Base-by-base conservation (phyloP, 2,329 filamentous ascomycete genomes). In the Dothistroma pini region DNA sequence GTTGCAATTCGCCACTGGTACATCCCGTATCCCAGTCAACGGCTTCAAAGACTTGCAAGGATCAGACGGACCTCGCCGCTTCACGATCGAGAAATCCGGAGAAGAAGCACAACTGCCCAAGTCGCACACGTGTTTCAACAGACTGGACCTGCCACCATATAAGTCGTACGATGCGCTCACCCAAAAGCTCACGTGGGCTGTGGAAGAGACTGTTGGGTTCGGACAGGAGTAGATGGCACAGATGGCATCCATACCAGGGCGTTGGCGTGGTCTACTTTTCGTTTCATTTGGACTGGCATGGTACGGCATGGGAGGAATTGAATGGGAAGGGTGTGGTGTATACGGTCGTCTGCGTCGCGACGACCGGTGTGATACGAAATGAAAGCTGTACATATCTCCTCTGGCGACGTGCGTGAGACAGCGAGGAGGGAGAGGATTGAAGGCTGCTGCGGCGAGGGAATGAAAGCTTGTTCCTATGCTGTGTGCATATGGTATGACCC, bases 21-120 rank as follows among this genome's bases (percentile, higher is more conserved):
- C 95, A 14, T 96, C 92, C 54, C 89, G 95, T 80, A 99, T 99
- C 68, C 95, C 95, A 0, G 95, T 99, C 78, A 99, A 99, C 76
- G 95, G 95, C 8, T 99, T 99, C 85, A 99, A 99, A 80, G 95
- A 99, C 82, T 81, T 99, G 56, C 95, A 99, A 77, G 95, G 95
- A 47, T 96, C 92, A 69, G 95, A 99, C 75, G 95, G 95, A 3
- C 95, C 95, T 10, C 85, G 95, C 77, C 83, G 95, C 65, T 99
- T 99, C 72, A 99, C 95, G 0, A 97, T 99, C 76, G 95, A 99
- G 77, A 97, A 97, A 80, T 91, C 93, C 41, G 95, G 95, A 61
- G 95, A 97, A 74, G 82, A 93, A 56, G 86, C 83, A 63, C 96
- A 97, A 70, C 76, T 99, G 73, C 95, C 95, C 34, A 99, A 99